phyloP scores from a whole-genome alignment of 83 land plant genomes.

The Picea engelmannii region DNA sequence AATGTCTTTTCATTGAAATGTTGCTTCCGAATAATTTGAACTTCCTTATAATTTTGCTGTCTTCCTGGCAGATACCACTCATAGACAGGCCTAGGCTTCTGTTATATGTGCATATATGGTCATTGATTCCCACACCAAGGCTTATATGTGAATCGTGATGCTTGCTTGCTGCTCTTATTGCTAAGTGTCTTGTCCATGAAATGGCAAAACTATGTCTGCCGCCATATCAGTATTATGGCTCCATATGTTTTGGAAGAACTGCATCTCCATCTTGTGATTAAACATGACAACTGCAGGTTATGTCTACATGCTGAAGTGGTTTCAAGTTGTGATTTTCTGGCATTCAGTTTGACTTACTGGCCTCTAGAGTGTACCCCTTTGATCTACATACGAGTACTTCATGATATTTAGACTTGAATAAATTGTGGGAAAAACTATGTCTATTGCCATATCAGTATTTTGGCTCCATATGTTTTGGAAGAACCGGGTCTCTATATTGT shows the following conservation, averaged over 20 bases:
- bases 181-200: no score
- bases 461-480: background rate
- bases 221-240: background rate
- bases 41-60: no score
- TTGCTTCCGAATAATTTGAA: no score
- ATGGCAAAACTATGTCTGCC: background rate
- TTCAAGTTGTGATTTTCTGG: background rate
- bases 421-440: background rate
- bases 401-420: background rate
- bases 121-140: background rate
- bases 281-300: background rate
- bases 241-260: background rate
- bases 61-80: no score
- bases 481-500: background rate
- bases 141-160: background rate
- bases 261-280: background rate
- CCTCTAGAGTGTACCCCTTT: background rate
- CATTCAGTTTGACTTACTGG: background rate
- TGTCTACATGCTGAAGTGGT: background rate
- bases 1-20: no score
- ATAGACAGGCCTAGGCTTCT: no score
- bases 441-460: background rate
- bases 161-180: no score
- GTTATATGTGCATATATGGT: background rate
- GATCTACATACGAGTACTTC: background rate